A percentile compares a stretch with the other conserved stretches of the same genome.
These are phyloP conservation scores for Edaphochlamys debaryana DNA, from an alignment of 139 green algal species.

Conservation along the genomic window DNA sequence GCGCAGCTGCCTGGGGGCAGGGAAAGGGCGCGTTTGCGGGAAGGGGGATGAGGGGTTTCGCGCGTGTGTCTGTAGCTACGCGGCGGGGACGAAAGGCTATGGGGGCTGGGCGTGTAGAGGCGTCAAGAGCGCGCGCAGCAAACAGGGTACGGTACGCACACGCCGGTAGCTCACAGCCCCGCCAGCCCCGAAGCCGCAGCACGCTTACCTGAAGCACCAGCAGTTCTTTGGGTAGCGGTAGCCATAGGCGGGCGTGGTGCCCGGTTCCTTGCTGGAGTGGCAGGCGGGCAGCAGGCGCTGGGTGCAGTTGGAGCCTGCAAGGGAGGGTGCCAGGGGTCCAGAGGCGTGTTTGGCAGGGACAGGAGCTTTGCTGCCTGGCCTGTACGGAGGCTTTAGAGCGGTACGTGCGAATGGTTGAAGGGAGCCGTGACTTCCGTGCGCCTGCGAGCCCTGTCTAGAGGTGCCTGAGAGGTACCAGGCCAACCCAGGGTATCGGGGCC, in stretches of 20 bases:
- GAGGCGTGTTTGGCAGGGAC: background rate
- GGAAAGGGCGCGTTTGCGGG: background rate
- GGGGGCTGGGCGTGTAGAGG: too few species aligned
- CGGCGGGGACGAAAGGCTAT: background rate
- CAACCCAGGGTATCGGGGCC: background rate
- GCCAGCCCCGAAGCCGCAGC: background rate
- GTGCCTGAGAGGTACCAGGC: background rate
- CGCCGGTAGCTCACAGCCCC: too few species aligned
- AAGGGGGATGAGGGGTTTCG: background rate
- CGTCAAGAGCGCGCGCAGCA: too few species aligned
- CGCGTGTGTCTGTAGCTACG: too few species aligned
- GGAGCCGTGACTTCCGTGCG: conserved; percentile 4
- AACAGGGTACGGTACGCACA: background rate
- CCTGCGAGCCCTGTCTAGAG: conserved; percentile 11
- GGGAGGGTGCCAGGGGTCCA: background rate
- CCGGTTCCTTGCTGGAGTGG: conserved; percentile 7
- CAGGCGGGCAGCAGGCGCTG: conserved; percentile 17
- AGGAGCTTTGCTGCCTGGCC: background rate
- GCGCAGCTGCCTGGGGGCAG: background rate
- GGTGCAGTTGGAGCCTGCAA: conserved; percentile 17
- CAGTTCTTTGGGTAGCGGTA: conserved; percentile 34
- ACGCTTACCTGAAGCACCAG: background rate
- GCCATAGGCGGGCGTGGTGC: conserved; percentile 16
- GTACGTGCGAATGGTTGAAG: background rate
- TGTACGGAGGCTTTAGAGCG: background rate